Evolutionary conservation across 2,329 filamentous ascomycete species (phyloP), one percentile per base, ranked within the genome.

Genomic region (Neofusicoccum parvum): DNA sequence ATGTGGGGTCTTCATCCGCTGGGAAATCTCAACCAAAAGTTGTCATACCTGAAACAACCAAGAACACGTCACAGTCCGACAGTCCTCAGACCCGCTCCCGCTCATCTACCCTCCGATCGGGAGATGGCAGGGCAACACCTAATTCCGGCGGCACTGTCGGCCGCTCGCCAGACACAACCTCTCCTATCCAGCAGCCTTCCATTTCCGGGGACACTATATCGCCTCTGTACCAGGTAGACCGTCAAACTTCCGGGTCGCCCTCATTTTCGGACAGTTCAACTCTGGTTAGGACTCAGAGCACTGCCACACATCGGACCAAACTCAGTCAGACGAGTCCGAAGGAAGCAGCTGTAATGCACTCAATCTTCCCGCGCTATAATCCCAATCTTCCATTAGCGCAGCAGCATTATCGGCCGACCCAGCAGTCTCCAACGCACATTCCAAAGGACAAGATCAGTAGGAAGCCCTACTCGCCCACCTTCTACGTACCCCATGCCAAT

Each of bases 281-380:
- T 10, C 70, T 79, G 14, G 76, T 78, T 10, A 72, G 76, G 67
- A 73, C 72, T 39, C 78, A 78, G 59, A 78, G 75, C 46, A 70
- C 70, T n/a, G 60, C 66, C n/a, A 64, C 62, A 3, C 50, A 54
- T 17, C 39, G 39, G 14, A 45, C 62, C 7, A 60, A 60, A 7
- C 15, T 64, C 17, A 58, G 46, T 34, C 46, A 65, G 20, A 53
- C 37, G 14, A 65, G 64, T 49, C 64, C 64, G 9, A 53, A 54
- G 37, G 62, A 54, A 17, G 27, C n/a, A 11, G 46, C 64, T 48
- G 48, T 84, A 0, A 83, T 91, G 70, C 85, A 86, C 37, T 93
- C 90, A 27, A 92, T 94, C 71, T 94, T 94, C 71, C 91, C 91
- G 7, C 83, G 85, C 36, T 93, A 92, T 73, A 88, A 94, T 71